Base-by-base conservation (phyloP, 768 basidiomycete genomes). In the Roridomyces roridus region DNA sequence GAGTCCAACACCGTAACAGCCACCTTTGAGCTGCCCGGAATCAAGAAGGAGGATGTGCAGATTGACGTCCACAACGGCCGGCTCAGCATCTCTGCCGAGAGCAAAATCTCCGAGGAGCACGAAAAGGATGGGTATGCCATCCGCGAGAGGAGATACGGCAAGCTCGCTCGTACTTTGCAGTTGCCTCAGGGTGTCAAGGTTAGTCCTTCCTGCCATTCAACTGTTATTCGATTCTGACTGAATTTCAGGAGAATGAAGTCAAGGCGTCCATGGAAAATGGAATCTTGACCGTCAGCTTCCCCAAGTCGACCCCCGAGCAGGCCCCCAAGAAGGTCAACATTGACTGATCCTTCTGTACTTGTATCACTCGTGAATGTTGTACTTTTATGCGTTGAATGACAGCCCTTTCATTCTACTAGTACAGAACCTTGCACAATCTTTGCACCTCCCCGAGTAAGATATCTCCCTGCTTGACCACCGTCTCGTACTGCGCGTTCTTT, bases 401-500 rank as follows among this genome's bases (percentile, higher is more conserved):
- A 34, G 31, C 31, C 15, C 11, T 34, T 10, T 34, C 31, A 34
- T 8, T 3, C 7, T 23, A 52, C 67, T 77, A 83, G 68, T 80
- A 80, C 67, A 97, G 71, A n/a, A 96, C 94, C 74, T 95, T 91
- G 71, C 93, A 93, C 71, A 97, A 75, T 70, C 92, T 77, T 73
- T 95, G 92, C 63, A 97, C 86, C 68, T 89, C 86, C 67, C 90
- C 94, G 36, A 98, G 75, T 61, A 99, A 72, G 25, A 94, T 72
- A 71, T 99, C 96, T 2, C 96, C 96, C 76, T 95, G 89, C 72
- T 89, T 90, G 48, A 99, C 83, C n/a, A 98, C 90, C 34, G 87
- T 87, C 68, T 96, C 94, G 69, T 96, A 97, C 67, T 95, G 90
- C 39, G 89, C 87, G 47, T 87, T 91, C 82, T 97, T 83, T 20